Evolutionary conservation across 2,329 filamentous ascomycete genomes (phyloP), one percentile per base, ranked within the genome.

Genomic region (Dothideomycetidae sp.): DNA sequence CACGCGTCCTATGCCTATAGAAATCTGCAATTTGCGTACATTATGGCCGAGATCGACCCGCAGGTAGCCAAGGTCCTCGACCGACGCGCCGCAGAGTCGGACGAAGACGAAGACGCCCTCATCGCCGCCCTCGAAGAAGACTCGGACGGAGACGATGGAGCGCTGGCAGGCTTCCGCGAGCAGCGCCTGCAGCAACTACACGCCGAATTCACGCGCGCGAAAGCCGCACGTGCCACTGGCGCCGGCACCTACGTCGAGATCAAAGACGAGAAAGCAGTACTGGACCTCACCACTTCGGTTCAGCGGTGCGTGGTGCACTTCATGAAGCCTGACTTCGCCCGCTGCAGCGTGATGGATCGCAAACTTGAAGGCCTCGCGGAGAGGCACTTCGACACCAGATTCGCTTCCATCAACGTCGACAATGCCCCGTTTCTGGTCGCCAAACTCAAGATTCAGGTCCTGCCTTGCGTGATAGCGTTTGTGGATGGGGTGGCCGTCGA

Each of bases 241-340:
- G 66, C 70, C 51, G 71, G 71, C 28, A 62, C 53, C 7, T 73
- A 71, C 48, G 57, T 56, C 5, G 68, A 73, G 48, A 66, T 72
- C 51, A 70, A 66, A 36, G 64, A 65, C 42, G 73, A 78, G 50
- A 71, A 74, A 51, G 53, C 61, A 10, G 54, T 76, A 29, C 65
- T 78, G 51, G 65, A 71, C 44, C 70, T 75, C 44, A 75, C 73
- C 5, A 77, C 73, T 5, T 62, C 64, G 33, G 66, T 66, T 10
- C 64, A 70, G 42, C 57, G 66, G 16, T 74, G 68, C 47, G 61
- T 77, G 1, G 67, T 77, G 15, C 73, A 78, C 51, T 78, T 78
- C 53, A 72, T 68, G 52, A 74, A 77, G 49, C 64, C 71, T 2
- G 73, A 77, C 49, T 78, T 78, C 53, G 62, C 66, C 13, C 66